Percentiles rank a stretch among this genome's conserved stretches.
Conservation (phyloP, 257 asterid genomes). For the Solanum stenotomum region DNA sequence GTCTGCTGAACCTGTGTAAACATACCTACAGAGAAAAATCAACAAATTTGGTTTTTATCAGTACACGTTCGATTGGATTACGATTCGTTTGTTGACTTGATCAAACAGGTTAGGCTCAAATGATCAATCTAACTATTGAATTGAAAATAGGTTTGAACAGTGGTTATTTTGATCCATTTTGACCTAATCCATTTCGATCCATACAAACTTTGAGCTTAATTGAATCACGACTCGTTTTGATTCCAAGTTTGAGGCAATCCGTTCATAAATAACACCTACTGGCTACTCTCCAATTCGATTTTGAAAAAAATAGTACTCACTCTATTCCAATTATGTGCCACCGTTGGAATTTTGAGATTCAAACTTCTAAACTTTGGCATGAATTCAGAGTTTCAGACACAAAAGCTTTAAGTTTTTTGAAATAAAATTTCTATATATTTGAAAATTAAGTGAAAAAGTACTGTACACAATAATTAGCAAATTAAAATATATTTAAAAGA, state of each 20-base stretch:
- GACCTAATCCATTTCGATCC: not conserved
- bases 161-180: not conserved
- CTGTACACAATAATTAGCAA: not conserved
- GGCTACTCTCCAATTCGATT: not conserved
- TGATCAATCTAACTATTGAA: not conserved
- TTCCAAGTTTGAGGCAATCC: not conserved
- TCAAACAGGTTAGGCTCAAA: not conserved
- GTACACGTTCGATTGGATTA: not conserved
- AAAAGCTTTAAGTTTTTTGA: no score
- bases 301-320: not conserved
- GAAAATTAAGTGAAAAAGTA: not conserved
- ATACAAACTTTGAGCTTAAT: not conserved
- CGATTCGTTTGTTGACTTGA: not conserved
- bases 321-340: not conserved
- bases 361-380: not conserved
- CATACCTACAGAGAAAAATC: not conserved
- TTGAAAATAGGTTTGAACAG: not conserved
- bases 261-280: not conserved
- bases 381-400: not conserved
- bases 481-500: no score
- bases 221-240: not conserved
- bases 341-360: not conserved
- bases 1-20: slow-evolving; percentile 74
- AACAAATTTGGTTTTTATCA: not conserved
- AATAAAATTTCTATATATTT: not conserved